Evolutionary conservation across 441 rosid genomes (phyloP).

Genomic region (Theobroma grandiflorum): DNA sequence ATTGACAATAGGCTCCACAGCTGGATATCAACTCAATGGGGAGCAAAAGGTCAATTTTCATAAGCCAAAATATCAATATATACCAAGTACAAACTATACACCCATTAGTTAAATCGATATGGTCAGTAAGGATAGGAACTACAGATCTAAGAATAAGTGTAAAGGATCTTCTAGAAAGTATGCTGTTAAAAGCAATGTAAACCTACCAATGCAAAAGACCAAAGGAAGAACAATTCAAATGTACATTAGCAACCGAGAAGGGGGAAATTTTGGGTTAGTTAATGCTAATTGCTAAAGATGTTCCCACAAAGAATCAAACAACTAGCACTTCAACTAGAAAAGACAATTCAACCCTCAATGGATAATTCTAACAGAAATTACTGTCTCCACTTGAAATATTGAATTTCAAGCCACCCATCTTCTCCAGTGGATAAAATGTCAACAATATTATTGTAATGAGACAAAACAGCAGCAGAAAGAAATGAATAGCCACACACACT

Average conservation of each 20-base stretch:
- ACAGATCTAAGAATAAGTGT: not conserved
- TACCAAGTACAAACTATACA: not conserved
- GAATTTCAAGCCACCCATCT: not conserved
- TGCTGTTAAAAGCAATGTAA: not conserved
- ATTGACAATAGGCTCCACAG: not conserved
- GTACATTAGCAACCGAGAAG: not conserved
- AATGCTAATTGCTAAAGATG: not conserved
- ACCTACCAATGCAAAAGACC: not conserved
- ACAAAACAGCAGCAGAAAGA: not conserved
- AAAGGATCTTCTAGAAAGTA: not conserved
- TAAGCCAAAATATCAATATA: not conserved
- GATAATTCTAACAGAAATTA: not conserved
- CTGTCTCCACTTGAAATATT: not conserved
- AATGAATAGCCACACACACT: not conserved
- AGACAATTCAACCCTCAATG: not conserved
- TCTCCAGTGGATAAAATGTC: not conserved
- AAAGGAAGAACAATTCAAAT: not conserved
- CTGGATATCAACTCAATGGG: not conserved
- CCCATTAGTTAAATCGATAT: not conserved
- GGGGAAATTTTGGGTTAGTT: not conserved
- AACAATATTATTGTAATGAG: not conserved
- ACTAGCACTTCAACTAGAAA: not conserved
- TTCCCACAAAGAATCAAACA: not conserved
- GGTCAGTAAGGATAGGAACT: not conserved
- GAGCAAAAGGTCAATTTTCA: not conserved